Evolutionary conservation across 176 grass and related monocot genomes (phyloP).

Genomic region (Saccharum officinarum): DNA sequence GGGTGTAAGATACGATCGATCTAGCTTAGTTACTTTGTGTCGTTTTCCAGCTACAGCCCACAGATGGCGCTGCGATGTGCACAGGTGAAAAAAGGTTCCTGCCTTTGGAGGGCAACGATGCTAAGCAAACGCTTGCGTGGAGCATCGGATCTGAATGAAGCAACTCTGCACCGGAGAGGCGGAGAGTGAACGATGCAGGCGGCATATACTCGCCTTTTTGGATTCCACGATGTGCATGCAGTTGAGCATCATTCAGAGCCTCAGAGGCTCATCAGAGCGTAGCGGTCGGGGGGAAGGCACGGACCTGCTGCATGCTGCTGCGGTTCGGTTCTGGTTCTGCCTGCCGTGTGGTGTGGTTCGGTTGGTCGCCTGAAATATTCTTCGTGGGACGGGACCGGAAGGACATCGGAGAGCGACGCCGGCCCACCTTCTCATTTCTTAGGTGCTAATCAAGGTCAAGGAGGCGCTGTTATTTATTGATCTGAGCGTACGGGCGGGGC

Average conservation of each 20-base stretch:
- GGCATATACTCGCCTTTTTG: background rate
- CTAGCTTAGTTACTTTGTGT: background rate
- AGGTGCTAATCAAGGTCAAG: conserved; percentile 5
- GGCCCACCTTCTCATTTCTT: background rate
- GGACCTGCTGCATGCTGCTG: background rate
- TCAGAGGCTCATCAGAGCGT: too few species aligned
- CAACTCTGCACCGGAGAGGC: background rate
- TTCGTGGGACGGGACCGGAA: background rate
- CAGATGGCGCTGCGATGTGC: background rate
- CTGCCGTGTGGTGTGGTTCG: conserved; percentile 25
- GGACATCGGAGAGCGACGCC: background rate
- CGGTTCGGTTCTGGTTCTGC: background rate
- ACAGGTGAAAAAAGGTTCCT: background rate
- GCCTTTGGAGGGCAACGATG: background rate
- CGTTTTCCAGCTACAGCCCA: background rate
- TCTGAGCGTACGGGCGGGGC: background rate
- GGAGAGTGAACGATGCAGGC: background rate
- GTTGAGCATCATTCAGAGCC: background rate
- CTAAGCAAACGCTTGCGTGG: background rate
- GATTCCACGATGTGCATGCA: background rate
- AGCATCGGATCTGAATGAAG: background rate
- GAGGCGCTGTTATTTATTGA: background rate
- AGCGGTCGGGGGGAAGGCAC: too few species aligned
- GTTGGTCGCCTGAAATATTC: conserved; percentile 43
- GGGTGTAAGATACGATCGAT: background rate